Conservation (phyloP, 345 rosid species). For the Erysimum cheiranthoides region DNA sequence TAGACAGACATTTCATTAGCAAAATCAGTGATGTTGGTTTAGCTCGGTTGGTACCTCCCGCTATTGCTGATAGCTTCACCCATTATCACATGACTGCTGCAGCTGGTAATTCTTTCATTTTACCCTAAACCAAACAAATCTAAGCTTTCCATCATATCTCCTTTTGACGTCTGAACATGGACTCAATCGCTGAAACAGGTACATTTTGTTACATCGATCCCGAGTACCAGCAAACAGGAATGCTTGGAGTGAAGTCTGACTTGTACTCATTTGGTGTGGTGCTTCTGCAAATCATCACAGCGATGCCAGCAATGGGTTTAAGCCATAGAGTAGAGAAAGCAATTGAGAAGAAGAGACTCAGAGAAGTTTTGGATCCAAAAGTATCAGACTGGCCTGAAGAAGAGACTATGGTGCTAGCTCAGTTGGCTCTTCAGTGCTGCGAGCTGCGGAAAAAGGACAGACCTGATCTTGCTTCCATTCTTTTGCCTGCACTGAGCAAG, state of each 20-base stretch:
- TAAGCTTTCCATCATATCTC: background rate
- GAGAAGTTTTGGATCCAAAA: conserved; percentile 67
- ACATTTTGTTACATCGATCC: conserved; percentile 92
- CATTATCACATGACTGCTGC: conserved; percentile 73
- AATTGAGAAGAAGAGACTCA: conserved; percentile 57
- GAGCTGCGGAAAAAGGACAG: conserved; percentile 83
- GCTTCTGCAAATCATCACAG: conserved; percentile 79
- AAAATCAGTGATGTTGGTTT: conserved; percentile 84
- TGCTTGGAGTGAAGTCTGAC: conserved; percentile 87
- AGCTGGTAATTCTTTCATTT: conserved; percentile 53
- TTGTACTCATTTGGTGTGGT: conserved; percentile 79
- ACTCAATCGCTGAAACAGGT: conserved; percentile 37
- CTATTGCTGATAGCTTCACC: conserved; percentile 51
- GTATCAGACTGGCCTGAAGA: conserved; percentile 77
- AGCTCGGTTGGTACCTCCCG: conserved; percentile 74
- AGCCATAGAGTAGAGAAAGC: conserved; percentile 64
- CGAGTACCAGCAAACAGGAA: conserved; percentile 85
- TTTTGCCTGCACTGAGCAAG: conserved; percentile 69
- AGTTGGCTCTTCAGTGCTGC: conserved; percentile 71
- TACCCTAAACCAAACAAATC: conserved; percentile 15
- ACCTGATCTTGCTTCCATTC: conserved; percentile 67
- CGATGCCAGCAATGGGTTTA: conserved; percentile 74
- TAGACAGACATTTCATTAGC: conserved; percentile 63
- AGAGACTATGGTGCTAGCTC: conserved; percentile 65
- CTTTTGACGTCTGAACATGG: conserved; percentile 22